Percentiles rank a stretch among this genome's conserved stretches.
Evolutionary conservation across 805 yeast species (phyloP).

Genomic region (Candida ascalaphidarum): DNA sequence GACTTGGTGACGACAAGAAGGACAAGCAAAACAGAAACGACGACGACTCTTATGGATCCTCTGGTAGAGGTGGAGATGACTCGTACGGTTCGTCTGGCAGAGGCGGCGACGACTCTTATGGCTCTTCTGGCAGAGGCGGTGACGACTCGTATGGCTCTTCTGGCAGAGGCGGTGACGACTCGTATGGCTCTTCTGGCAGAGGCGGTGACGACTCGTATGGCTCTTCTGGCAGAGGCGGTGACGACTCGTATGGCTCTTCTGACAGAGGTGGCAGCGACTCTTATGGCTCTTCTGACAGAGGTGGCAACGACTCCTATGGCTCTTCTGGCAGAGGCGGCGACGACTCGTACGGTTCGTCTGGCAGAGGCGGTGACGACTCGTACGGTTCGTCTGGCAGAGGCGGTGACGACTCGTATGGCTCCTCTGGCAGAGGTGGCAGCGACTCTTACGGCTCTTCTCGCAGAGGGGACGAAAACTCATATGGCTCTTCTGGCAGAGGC

Average conservation of each 20-base stretch:
- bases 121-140: slow-evolving; percentile 7
- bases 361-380: slow-evolving; percentile 8
- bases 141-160: slow-evolving; percentile 10
- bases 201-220: slow-evolving; percentile 13
- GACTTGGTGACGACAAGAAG: slow-evolving; percentile 20
- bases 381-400: slow-evolving; percentile 11
- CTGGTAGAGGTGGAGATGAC: slow-evolving; percentile 4
- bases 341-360: slow-evolving; percentile 20
- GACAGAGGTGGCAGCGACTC: slow-evolving; percentile 5
- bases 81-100: slow-evolving; percentile 7
- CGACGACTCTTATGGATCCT: slow-evolving; percentile 2
- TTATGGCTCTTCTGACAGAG: slow-evolving; percentile 10
- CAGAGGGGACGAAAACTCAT: slow-evolving; percentile 3
- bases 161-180: slow-evolving; percentile 5
- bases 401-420: slow-evolving; percentile 15
- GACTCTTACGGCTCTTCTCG: slow-evolving; percentile 14
- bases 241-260: slow-evolving; percentile 3
- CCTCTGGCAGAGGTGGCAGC: slow-evolving; percentile 9
- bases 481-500: slow-evolving; percentile 10
- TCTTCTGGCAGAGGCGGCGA: slow-evolving; percentile 9
- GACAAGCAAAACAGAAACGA: slow-evolving; percentile 7
- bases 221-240: slow-evolving; percentile 6
- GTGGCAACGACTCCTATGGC: slow-evolving; percentile 11
- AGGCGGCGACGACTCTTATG: slow-evolving; percentile 13
- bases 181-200: slow-evolving; percentile 9